These are phyloP conservation scores for Punctularia strigosozonata DNA, from an alignment of 768 basidiomycete species.

Conservation along the genomic window DNA sequence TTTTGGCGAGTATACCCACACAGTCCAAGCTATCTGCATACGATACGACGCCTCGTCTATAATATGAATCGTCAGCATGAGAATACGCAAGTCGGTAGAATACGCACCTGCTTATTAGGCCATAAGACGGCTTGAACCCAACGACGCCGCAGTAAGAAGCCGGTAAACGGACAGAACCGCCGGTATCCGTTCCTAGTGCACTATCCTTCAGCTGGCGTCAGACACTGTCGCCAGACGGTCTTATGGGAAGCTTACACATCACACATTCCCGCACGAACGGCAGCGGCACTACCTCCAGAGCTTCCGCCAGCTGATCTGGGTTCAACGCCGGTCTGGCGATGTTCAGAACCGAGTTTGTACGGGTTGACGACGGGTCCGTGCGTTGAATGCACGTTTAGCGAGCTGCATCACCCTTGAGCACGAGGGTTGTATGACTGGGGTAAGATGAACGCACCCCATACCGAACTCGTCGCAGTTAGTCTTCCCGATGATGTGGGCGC, in stretches of 20 bases:
- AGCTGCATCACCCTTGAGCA: too few relatives aligned
- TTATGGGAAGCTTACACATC: conserved; percentile 50
- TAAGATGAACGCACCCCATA: conserved; percentile 63
- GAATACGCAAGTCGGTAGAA: background rate
- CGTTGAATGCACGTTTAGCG: conserved; percentile 60
- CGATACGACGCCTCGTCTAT: conserved; percentile 81
- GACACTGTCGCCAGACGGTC: background rate
- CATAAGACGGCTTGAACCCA: conserved; percentile 93
- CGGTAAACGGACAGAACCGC: conserved; percentile 86
- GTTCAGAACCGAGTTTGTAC: conserved; percentile 19
- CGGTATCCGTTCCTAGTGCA: conserved; percentile 89
- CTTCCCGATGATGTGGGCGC: conserved; percentile 74
- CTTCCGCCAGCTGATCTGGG: conserved; percentile 78
- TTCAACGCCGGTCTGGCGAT: conserved; percentile 19
- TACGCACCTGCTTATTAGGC: conserved; percentile 73
- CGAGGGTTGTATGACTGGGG: too few relatives aligned
- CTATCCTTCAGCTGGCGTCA: conserved; percentile 26
- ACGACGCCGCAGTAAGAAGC: conserved; percentile 90
- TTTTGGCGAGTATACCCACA: conserved; percentile 67
- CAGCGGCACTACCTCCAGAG: conserved; percentile 91
- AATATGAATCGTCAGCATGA: conserved; percentile 1
- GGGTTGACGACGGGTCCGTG: conserved; percentile 82
- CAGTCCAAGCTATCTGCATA: conserved; percentile 95
- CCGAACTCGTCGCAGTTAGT: conserved; percentile 98
- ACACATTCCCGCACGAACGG: conserved; percentile 78